phyloP scores from a whole-genome alignment of 805 yeast genomes.

The Pichia nanzhaoensis region DNA sequence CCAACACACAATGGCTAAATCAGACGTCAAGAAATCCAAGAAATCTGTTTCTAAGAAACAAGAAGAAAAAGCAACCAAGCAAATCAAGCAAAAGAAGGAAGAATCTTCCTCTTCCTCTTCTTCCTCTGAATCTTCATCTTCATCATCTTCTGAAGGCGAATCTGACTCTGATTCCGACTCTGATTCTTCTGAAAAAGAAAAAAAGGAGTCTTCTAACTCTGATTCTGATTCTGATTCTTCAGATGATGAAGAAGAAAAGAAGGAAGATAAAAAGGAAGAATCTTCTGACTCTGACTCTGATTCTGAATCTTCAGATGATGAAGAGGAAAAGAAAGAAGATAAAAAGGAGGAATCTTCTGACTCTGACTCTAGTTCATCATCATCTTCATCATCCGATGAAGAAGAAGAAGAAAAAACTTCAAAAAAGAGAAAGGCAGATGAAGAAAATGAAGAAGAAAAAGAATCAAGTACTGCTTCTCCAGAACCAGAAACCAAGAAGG shows the following conservation, averaged over 20 bases:
- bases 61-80: slow-evolving; percentile 21
- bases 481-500: slow-evolving; percentile 45
- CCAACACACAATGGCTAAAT: slow-evolving; percentile 23
- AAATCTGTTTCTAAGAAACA: slow-evolving; percentile 20
- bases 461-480: slow-evolving; percentile 18
- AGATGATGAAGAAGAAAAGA: slow-evolving; percentile 11
- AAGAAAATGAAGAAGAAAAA: slow-evolving; percentile 26
- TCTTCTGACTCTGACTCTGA: slow-evolving; percentile 20
- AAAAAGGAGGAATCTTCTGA: slow-evolving; percentile 23
- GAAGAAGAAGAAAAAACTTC: slow-evolving; percentile 19
- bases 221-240: slow-evolving; percentile 26
- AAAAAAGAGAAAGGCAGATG: slow-evolving; percentile 37
- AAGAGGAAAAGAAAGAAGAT: slow-evolving; percentile 24
- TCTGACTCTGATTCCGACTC: slow-evolving; percentile 27
- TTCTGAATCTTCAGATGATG: slow-evolving; percentile 19
- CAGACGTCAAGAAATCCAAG: slow-evolving; percentile 24
- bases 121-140: slow-evolving; percentile 17
- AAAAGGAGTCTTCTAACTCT: slow-evolving; percentile 19
- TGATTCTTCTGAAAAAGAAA: slow-evolving; percentile 16
- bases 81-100: slow-evolving; percentile 23
- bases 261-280: slow-evolving; percentile 13
- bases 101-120: slow-evolving; percentile 19
- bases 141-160: slow-evolving; percentile 16
- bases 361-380: slow-evolving; percentile 26
- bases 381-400: too few relatives aligned